Evolutionary conservation across 2,329 filamentous ascomycete species (phyloP).

Genomic region (Beauveria scarabaeidicola): DNA sequence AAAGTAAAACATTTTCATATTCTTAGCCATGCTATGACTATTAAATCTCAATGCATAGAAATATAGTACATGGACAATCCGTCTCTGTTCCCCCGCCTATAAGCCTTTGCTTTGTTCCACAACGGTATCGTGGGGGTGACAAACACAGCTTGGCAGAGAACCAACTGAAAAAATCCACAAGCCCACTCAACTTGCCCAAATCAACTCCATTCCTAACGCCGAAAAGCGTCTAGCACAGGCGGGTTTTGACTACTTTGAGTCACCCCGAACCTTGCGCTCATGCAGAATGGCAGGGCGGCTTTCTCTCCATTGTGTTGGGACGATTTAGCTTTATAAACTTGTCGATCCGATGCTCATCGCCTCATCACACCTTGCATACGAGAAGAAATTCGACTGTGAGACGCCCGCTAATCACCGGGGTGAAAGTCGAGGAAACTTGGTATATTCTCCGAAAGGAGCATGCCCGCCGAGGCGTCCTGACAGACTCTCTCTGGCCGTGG

Average conservation of each 20-base stretch:
- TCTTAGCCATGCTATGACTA: too few relatives aligned
- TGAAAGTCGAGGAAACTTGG: not conserved
- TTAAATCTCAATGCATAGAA: not conserved
- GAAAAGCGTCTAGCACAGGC: not conserved
- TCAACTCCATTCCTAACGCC: not conserved
- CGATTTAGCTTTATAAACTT: not conserved
- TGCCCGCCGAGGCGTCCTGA: not conserved
- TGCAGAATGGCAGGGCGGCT: not conserved
- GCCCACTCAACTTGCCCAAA: not conserved
- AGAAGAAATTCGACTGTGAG: not conserved
- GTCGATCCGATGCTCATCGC: not conserved
- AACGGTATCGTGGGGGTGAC: not conserved
- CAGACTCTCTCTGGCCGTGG: not conserved
- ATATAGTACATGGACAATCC: too few relatives aligned
- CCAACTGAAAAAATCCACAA: not conserved
- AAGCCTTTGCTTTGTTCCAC: too few relatives aligned
- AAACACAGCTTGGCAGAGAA: not conserved
- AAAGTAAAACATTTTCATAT: too few relatives aligned
- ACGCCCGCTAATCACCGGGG: not conserved
- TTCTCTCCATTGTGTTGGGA: not conserved
- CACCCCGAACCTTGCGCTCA: not conserved
- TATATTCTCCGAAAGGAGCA: not conserved
- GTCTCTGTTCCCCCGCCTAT: too few relatives aligned
- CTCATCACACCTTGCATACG: not conserved
- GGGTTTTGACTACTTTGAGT: not conserved